Conservation (phyloP, 768 basidiomycete species). For the Boletus sp. region DNA sequence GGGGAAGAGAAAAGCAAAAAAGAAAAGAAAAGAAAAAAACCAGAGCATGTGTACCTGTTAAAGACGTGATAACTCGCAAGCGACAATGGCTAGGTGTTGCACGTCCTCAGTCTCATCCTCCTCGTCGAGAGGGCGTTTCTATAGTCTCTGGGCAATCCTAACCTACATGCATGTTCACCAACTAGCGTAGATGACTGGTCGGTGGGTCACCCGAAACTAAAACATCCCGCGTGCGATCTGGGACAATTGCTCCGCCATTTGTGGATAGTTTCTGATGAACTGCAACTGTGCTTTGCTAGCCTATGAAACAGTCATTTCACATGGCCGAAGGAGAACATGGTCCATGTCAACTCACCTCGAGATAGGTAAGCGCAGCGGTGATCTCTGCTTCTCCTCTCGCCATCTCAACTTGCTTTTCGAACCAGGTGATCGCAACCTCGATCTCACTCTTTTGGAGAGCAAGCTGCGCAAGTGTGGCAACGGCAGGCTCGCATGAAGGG, state of each 20-base stretch:
- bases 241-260: slow-evolving; percentile 69
- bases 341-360: slow-evolving; percentile 52
- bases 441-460: slow-evolving; percentile 88
- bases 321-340: background rate
- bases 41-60: slow-evolving; percentile 4
- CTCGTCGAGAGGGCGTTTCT: slow-evolving; percentile 9
- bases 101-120: slow-evolving; percentile 6
- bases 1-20: background rate
- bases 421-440: slow-evolving; percentile 81
- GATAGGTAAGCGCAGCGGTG: slow-evolving; percentile 68
- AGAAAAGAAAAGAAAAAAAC: background rate
- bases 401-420: slow-evolving; percentile 77
- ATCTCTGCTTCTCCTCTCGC: slow-evolving; percentile 91
- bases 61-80: slow-evolving; percentile 10
- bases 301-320: slow-evolving; percentile 34
- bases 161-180: slow-evolving; percentile 10
- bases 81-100: background rate
- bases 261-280: slow-evolving; percentile 81
- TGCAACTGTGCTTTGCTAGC: slow-evolving; percentile 80
- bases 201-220: slow-evolving; percentile 12
- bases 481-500: slow-evolving; percentile 92
- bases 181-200: background rate
- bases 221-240: slow-evolving; percentile 43
- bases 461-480: slow-evolving; percentile 93
- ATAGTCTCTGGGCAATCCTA: slow-evolving; percentile 11